phyloP scores from a whole-genome alignment of 192 early-diverging fungal genomes.

The Rhizoclosmatium sp. region DNA sequence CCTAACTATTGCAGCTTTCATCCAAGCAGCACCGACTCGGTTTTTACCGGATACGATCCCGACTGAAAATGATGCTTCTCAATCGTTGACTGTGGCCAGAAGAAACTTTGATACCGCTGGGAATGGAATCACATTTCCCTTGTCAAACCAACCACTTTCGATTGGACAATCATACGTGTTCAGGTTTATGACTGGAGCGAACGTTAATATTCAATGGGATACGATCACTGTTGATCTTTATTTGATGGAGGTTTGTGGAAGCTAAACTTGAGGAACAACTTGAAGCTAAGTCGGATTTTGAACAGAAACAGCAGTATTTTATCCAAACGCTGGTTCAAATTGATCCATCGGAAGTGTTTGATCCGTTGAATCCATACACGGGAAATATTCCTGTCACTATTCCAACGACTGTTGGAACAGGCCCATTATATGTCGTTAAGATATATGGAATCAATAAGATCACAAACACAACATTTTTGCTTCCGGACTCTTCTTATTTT shows the following conservation, averaged over 20 bases:
- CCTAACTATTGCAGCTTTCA: background rate
- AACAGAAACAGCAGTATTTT: slow-evolving; percentile 10
- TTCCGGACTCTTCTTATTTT: slow-evolving; percentile 22
- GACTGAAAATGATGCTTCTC: background rate
- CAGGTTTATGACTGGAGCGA: slow-evolving; percentile 13
- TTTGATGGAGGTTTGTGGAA: slow-evolving; percentile 1
- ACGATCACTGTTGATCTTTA: slow-evolving; percentile 25
- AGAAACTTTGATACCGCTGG: slow-evolving; percentile 15
- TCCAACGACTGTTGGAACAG: slow-evolving; percentile 20
- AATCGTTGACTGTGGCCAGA: background rate
- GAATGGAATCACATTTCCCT: slow-evolving; percentile 26
- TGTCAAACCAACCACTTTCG: background rate
- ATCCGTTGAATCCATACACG: slow-evolving; percentile 10
- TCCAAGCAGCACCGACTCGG: background rate
- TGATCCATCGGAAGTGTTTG: slow-evolving; percentile 25
- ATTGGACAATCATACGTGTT: slow-evolving; percentile 29
- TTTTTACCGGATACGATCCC: background rate
- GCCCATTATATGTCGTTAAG: slow-evolving; percentile 10
- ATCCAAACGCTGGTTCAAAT: slow-evolving; percentile 16
- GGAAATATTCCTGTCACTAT: slow-evolving; percentile 24
- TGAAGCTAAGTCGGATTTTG: background rate
- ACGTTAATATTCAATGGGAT: slow-evolving; percentile 5
- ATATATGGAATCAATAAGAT: slow-evolving; percentile 7
- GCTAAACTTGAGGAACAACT: background rate
- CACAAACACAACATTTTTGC: background rate